phyloP scores from a whole-genome alignment of 805 yeast genomes.

The Zygosaccharomyces rouxii region DNA sequence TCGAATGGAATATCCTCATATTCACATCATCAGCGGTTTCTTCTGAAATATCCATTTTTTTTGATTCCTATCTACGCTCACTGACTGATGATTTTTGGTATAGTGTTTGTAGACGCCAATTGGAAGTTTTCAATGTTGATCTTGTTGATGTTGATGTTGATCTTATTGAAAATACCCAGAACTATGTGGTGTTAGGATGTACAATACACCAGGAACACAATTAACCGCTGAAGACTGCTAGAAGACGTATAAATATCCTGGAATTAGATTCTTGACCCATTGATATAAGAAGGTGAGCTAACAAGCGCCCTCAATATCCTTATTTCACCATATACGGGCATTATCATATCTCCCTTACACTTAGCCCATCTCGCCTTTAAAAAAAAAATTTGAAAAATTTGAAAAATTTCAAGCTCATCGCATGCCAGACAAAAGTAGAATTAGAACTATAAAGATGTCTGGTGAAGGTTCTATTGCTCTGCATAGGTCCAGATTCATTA shows the following conservation, averaged over 20 bases:
- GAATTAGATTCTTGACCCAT: neutral
- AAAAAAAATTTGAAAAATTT: conserved; percentile 10
- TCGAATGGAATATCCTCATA: conserved; percentile 41
- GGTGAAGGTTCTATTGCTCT: conserved; percentile 30
- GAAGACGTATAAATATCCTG: neutral
- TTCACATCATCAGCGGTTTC: conserved; percentile 28
- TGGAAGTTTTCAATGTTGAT: neutral
- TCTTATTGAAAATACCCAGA: neutral
- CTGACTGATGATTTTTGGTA: neutral
- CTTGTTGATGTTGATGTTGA: neutral
- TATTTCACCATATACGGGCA: neutral
- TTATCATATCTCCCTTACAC: neutral
- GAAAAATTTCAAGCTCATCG: conserved; percentile 21
- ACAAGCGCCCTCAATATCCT: neutral
- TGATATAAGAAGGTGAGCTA: neutral
- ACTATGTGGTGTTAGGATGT: conserved; percentile 1
- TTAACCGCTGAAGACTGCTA: neutral
- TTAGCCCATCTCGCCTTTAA: conserved; percentile 3
- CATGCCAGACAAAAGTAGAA: conserved; percentile 7
- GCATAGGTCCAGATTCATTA: conserved; percentile 90
- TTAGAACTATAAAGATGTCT: conserved; percentile 11
- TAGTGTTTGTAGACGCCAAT: neutral
- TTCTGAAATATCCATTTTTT: conserved; percentile 9
- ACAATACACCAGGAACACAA: neutral
- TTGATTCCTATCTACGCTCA: neutral